Base-by-base conservation (phyloP, 768 basidiomycete species). In the Mycena epipterygia region DNA sequence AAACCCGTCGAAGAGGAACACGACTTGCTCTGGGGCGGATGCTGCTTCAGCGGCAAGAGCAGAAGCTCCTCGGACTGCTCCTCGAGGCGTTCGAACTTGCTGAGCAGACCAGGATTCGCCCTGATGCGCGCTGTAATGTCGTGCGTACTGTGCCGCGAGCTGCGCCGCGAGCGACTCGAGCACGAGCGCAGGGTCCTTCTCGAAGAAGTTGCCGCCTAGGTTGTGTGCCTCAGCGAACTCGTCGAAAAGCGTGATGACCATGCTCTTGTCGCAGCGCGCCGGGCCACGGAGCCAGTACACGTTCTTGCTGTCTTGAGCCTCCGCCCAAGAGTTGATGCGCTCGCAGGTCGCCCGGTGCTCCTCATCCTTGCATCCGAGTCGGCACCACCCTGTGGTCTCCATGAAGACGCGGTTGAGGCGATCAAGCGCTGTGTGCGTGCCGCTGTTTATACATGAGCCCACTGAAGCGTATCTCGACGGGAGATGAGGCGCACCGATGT, bases 1-100 rank as follows among this genome's bases (percentile, higher is more conserved):
- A 14, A 64, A 12, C n/a, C 53, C 53, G 53, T 56, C 64, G 30
- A 65, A 2, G 23, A 65, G 30, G 6, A 65, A 46, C 2, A 65
- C n/a, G 32, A 65, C 25, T 42, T 32, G 3, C 32, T 14, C 0
- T 2, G 11, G 32, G 53, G 42, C 1, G 32, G 11, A 17, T 57
- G 32, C 14, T 39, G n/a, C 41, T 42, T 16, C 21, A 64, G 51
- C 21, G 53, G 64, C 42, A 7, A 14, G 3, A 65, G 32, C 16
- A 64, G 21, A 2, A 64, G 63, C 52, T 53, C 6, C 30, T 44
- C 49, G 25, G 56, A 37, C 53, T 65, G 64, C 3, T 16, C 42
- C 23, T 25, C 30, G 53, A 65, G 17, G 19, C n/a, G n/a, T n/a
- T n/a, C n/a, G n/a, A n/a, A n/a, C n/a, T n/a, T n/a, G n/a, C n/a